Evolutionary conservation across 768 basidiomycete species (phyloP).

Genomic region (Hemileccinum impolitum): DNA sequence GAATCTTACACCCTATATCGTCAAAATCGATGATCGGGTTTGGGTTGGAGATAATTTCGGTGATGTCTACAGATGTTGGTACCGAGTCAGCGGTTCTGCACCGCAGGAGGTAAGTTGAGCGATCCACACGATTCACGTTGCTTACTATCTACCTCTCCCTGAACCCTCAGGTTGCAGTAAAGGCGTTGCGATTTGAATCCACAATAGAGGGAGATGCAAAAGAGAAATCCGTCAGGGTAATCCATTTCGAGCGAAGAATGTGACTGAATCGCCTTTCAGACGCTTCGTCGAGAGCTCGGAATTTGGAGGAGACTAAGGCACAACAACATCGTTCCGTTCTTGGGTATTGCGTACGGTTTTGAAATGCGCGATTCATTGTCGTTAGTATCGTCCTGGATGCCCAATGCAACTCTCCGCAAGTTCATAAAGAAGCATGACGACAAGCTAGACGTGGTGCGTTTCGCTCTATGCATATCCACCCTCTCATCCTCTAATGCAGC

Average conservation of each 20-base stretch:
- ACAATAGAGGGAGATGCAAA: not conserved
- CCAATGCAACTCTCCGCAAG: slow-evolving; percentile 17
- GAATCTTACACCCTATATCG: not conserved
- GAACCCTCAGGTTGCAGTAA: slow-evolving; percentile 1
- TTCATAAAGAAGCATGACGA: slow-evolving; percentile 12
- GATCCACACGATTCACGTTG: no score
- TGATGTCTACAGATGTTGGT: slow-evolving; percentile 4
- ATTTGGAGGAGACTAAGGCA: slow-evolving; percentile 6
- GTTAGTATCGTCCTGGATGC: slow-evolving; percentile 29
- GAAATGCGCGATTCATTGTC: not conserved
- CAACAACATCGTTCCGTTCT: not conserved
- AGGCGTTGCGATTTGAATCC: slow-evolving; percentile 4
- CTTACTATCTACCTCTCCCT: not conserved
- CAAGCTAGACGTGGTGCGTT: not conserved
- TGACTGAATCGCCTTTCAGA: not conserved
- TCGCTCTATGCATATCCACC: slow-evolving; percentile 2
- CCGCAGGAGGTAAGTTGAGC: not conserved
- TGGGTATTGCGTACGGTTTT: not conserved
- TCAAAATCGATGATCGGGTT: not conserved
- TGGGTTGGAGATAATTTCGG: not conserved
- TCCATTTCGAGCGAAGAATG: no score
- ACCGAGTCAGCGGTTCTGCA: not conserved
- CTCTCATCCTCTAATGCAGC: not conserved
- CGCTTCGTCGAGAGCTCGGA: slow-evolving; percentile 5
- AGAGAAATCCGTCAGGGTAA: not conserved